Evolutionary conservation across 2,329 filamentous ascomycete genomes (phyloP).

Genomic region (Escovopsis weberi): DNA sequence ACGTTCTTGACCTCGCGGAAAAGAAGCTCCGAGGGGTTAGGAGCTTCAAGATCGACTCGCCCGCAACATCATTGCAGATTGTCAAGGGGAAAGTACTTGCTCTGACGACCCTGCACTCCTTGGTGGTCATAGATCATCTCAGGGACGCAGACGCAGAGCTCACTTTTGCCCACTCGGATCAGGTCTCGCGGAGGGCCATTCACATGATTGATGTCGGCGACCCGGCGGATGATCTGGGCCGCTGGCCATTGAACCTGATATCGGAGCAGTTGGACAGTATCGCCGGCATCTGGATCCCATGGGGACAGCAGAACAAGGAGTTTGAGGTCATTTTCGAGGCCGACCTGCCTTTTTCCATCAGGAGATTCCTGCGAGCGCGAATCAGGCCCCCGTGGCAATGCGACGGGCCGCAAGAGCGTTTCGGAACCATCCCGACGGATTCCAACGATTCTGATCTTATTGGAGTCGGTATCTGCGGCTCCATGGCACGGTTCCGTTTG

Average conservation of each 20-base stretch:
- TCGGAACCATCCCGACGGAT: conserved; percentile 28
- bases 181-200: conserved; percentile 25
- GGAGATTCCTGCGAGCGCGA: conserved; percentile 37
- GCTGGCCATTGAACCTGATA: conserved; percentile 30
- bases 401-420: conserved; percentile 20
- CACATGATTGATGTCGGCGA: conserved; percentile 33
- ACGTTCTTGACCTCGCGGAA: conserved; percentile 34
- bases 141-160: conserved; percentile 22
- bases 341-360: conserved; percentile 38
- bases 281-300: conserved; percentile 36
- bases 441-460: conserved; percentile 38
- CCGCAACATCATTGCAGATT: conserved; percentile 34
- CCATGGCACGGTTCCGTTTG: conserved; percentile 53
- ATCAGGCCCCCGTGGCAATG: conserved; percentile 39
- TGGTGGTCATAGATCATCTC: conserved; percentile 38
- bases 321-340: conserved; percentile 40
- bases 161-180: conserved; percentile 30
- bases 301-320: conserved; percentile 23
- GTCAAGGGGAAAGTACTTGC: conserved; percentile 34
- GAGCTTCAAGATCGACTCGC: conserved; percentile 35
- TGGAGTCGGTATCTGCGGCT: conserved; percentile 55
- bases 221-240: conserved; percentile 10
- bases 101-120: conserved; percentile 38
- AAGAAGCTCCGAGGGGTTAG: conserved; percentile 36
- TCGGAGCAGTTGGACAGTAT: conserved; percentile 33